Base-by-base conservation (phyloP, 2,329 filamentous ascomycete species). In the Trichophyton simii region DNA sequence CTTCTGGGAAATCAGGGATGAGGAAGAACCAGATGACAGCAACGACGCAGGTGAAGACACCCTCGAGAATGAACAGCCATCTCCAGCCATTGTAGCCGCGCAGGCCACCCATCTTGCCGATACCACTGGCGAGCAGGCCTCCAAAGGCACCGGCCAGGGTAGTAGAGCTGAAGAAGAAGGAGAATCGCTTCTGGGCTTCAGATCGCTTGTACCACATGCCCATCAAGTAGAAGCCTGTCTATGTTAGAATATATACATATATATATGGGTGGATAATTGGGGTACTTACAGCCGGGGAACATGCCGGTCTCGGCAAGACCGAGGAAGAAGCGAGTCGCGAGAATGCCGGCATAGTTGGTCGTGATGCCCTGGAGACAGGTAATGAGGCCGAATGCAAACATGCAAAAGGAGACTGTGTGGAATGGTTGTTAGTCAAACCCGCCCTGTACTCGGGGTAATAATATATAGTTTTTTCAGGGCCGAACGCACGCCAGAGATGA, bases 121-220 rank as follows among this genome's bases (percentile, higher is more conserved):
- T 80, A 22, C 78, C 83, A 36, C 79, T 80, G 2, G 83, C 83
- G 15, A 86, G 73, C 8, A 86, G 75, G 18, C 83, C 83, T 57
- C 84, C 83, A 64, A 86, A 86, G 1, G 83, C 83, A 54, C 83
- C 83, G 1, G 83, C 82, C 1, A 84, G 75, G 0, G 81, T 82
- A 1, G 83, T 82, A 6, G 80, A 89, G 69, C 83, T 86, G 79
- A 97, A 97, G 80, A 97, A 97, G 78, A 97, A 91, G 15, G 86
- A 88, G 76, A 91, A 96, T 34, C 94, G 85, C 69, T 90, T 89
- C 75, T 97, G 92, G 1, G 91, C 90, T 75, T 97, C 94, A 52
- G 80, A 79, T 63, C 92, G 84, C 63, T 86, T 85, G 68, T 97
- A 99, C 91, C 74, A 76, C 86, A 92, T 92, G 62, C 88, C 85